Base-by-base conservation (phyloP, 2,329 filamentous ascomycete species). In the Colletotrichum graminicola region DNA sequence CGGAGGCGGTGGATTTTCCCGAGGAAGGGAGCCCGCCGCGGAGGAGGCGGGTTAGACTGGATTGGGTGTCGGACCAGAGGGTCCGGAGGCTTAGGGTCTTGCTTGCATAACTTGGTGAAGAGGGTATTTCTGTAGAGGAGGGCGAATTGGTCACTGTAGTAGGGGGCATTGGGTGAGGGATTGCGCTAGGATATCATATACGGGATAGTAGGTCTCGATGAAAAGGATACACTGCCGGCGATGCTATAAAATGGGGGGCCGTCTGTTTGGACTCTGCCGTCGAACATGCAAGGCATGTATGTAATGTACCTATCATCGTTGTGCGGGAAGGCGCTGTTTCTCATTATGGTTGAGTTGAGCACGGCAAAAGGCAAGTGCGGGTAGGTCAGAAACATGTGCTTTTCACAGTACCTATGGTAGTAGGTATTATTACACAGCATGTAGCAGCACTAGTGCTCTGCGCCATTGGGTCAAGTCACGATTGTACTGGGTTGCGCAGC, bases 311-410 rank as follows among this genome's bases (percentile, higher is more conserved):
- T 14, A 10, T 21, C 36, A n/a, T 5, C 6, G 5, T 1, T 23
- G 54, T 39, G 29, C 12, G 21, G 26, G 54, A 39, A 56, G 34
- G 54, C 6, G 34, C 12, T 14, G 2, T 5, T 16, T 39, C n/a
- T 56, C 54, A 36, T 12, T 12, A 56, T 21, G 34, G 6, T 23
- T 39, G 32, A 23, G 6, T 23, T 39, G 32, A 23, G 54, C 32
- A 7, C 21, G 2, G 3, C 21, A 18, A 39, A 39, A 56, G 54
- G 54, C 21, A 23, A 56, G 32, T 39, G 14, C 32, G 34, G 34
- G 6, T 41, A 32, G 43, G 26, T 60, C 29, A 62, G 47, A 66
- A 66, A 59, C 51, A 68, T 36, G 23, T 71, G 43, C 59, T 71
- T 71, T 71, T 63, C 51, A 34, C 68, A 63, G 68, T 36, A 36